Base-by-base conservation (phyloP, 2,329 filamentous ascomycete species). In the Endoconidiophora polonica region DNA sequence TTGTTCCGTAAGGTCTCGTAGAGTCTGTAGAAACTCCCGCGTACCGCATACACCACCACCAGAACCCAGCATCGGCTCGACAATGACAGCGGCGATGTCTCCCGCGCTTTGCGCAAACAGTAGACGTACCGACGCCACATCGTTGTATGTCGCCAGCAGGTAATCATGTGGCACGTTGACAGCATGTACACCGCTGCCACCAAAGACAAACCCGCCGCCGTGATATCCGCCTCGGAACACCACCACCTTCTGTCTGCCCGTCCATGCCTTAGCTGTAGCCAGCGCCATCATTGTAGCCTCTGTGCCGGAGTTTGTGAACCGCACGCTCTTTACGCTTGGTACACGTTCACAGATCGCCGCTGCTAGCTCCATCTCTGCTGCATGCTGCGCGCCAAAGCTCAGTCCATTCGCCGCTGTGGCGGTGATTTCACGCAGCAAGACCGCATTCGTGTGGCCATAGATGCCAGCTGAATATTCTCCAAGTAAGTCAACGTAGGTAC, bases 61-160 rank as follows among this genome's bases (percentile, higher is more conserved):
- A 2, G 72, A 68, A 0, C 78, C 79, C 55, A 82, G 77, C 70
- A 86, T 76, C 0, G 70, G 70, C 60, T 85, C 81, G 0, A 85
- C 64, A 2, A 86, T 57, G 18, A 85, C 76, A 0, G 76, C 79
- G 0, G 77, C 79, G 0, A 84, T 60, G 6, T 69, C 66, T 22
- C 14, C 9, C 10, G 37, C 46, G 20, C 46, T 46, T 1, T 67
- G 60, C 5, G 60, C 57, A 5, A 65, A 58, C 5, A 79, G 65
- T 9, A 71, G 65, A 2, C 54, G 54, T 4, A 60, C 61, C 2
- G 66, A 66, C 0, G 64, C 62, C 1, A 72, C 55, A 48, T 83
- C 72, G 53, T 85, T 83, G 59, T 79, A 86, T 36, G 64, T 66
- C 1, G 70, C 77, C 2, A 82, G 59, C 0, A 83, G 61, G 62